Percentiles rank a stretch among this genome's conserved stretches.
Evolutionary conservation across 257 asterid species (phyloP).

Genomic region (Petunia axillaris): DNA sequence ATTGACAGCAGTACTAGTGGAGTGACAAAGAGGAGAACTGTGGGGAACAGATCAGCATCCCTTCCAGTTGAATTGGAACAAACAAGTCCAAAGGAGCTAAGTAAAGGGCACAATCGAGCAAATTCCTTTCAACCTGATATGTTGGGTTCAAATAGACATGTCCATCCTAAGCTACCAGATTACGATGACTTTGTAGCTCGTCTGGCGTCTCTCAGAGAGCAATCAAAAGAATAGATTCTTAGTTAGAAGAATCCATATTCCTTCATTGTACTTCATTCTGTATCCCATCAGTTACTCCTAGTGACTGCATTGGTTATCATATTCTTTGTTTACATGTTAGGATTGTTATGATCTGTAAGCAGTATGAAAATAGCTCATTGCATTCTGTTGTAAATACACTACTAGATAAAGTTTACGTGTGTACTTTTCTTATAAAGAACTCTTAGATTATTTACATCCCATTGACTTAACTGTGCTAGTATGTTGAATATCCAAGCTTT

Average conservation of each 20-base stretch:
- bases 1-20: slow-evolving; percentile 24
- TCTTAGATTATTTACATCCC: background rate
- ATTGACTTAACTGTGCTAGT: too few relatives aligned
- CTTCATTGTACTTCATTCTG: background rate
- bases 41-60: slow-evolving; percentile 51
- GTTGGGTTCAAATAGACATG: slow-evolving; percentile 45
- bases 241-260: slow-evolving; percentile 20
- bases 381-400: slow-evolving; percentile 24
- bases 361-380: slow-evolving; percentile 5
- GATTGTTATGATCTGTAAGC: slow-evolving; percentile 5
- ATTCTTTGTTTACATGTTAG: slow-evolving; percentile 15
- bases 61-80: slow-evolving; percentile 45
- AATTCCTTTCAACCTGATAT: slow-evolving; percentile 58
- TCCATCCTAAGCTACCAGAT: slow-evolving; percentile 80
- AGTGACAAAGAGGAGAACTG: slow-evolving; percentile 31
- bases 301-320: background rate
- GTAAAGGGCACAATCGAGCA: slow-evolving; percentile 50
- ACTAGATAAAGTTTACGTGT: slow-evolving; percentile 18
- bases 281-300: background rate
- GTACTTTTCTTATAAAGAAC: background rate
- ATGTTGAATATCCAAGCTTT: too few relatives aligned
- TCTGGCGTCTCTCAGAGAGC: slow-evolving; percentile 45
- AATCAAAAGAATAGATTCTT: slow-evolving; percentile 7
- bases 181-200: slow-evolving; percentile 83
- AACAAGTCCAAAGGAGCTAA: slow-evolving; percentile 34